phyloP scores from a whole-genome alignment of 352 stramenopile genomes.

The Pythium coloratum region DNA sequence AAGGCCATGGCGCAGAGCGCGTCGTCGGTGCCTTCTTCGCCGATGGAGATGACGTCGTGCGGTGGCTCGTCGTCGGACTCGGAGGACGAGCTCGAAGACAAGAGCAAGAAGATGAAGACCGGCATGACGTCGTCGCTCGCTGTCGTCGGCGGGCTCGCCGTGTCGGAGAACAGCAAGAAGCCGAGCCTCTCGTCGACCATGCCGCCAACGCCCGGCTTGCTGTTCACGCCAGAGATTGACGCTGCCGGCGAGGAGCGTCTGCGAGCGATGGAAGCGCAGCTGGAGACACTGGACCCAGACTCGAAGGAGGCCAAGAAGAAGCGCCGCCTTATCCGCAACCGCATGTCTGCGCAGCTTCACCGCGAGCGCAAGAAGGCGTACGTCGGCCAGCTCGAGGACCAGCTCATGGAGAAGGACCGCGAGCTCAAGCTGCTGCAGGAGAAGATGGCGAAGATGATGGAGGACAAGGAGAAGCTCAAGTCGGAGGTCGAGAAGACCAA shows the following conservation, averaged over 20 bases:
- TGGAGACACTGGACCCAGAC: slow-evolving; percentile 81
- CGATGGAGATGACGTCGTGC: slow-evolving; percentile 12
- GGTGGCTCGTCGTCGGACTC: slow-evolving; percentile 13
- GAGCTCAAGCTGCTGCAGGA: slow-evolving; percentile 77
- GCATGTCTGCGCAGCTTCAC: slow-evolving; percentile 87
- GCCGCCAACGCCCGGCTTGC: slow-evolving; percentile 20
- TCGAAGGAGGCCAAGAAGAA: slow-evolving; percentile 92
- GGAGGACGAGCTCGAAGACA: slow-evolving; percentile 33
- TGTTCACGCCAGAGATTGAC: slow-evolving; percentile 54
- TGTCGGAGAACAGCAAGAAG: slow-evolving; percentile 10
- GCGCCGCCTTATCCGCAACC: slow-evolving; percentile 83
- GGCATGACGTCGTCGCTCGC: slow-evolving; percentile 44
- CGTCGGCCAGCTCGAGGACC: slow-evolving; percentile 82
- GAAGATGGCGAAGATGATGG: slow-evolving; percentile 67
- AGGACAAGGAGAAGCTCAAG: slow-evolving; percentile 66
- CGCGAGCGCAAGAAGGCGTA: slow-evolving; percentile 89
- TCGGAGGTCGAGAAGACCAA: slow-evolving; percentile 32
- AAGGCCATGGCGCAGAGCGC: slow-evolving; percentile 46
- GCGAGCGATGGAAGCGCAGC: slow-evolving; percentile 79
- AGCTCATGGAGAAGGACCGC: slow-evolving; percentile 78
- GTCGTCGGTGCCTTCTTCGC: slow-evolving; percentile 11
- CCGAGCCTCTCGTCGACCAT: slow-evolving; percentile 22
- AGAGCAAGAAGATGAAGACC: slow-evolving; percentile 83
- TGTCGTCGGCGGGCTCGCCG: slow-evolving; percentile 24
- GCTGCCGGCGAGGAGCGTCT: slow-evolving; percentile 74